phyloP scores from a whole-genome alignment of 805 yeast genomes.

The Wickerhamiella brachini region DNA sequence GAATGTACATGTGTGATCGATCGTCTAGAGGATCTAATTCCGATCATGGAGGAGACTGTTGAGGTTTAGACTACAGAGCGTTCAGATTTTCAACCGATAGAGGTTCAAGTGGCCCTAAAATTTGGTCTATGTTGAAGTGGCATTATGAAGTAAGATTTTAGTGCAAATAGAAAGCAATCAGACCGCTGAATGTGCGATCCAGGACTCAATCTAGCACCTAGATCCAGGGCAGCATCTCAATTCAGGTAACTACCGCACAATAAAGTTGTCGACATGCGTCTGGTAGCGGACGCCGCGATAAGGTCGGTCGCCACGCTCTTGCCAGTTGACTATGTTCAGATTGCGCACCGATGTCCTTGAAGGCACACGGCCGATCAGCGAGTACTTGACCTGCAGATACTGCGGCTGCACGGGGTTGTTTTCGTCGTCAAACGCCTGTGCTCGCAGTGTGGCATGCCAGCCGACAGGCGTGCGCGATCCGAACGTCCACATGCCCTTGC shows the following conservation, averaged over 20 bases:
- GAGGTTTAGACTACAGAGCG: neutral
- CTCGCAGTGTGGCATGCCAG: constrained; percentile 52
- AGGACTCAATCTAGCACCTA: no score
- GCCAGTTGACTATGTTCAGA: constrained; percentile 32
- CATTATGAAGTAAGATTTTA: no score
- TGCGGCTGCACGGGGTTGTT: constrained; percentile 15
- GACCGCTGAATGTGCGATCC: no score
- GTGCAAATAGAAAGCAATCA: no score
- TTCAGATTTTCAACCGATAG: no score
- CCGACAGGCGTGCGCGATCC: constrained; percentile 48
- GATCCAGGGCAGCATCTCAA: no score
- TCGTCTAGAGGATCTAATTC: constrained; percentile 13
- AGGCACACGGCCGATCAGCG: constrained; percentile 54
- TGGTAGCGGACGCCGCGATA: constrained; percentile 84
- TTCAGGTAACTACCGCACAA: constrained; percentile 35
- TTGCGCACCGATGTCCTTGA: constrained; percentile 26
- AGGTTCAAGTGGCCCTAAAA: no score
- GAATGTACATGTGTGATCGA: constrained; percentile 28
- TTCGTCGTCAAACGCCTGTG: constrained; percentile 24
- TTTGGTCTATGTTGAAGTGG: no score
- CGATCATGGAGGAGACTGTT: constrained; percentile 4
- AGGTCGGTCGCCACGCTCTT: constrained; percentile 52
- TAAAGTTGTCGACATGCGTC: constrained; percentile 42
- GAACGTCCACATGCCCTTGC: constrained; percentile 48
- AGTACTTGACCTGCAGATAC: constrained; percentile 22